phyloP scores from a whole-genome alignment of 352 stramenopile genomes.

The Pythium grandisporangium region DNA sequence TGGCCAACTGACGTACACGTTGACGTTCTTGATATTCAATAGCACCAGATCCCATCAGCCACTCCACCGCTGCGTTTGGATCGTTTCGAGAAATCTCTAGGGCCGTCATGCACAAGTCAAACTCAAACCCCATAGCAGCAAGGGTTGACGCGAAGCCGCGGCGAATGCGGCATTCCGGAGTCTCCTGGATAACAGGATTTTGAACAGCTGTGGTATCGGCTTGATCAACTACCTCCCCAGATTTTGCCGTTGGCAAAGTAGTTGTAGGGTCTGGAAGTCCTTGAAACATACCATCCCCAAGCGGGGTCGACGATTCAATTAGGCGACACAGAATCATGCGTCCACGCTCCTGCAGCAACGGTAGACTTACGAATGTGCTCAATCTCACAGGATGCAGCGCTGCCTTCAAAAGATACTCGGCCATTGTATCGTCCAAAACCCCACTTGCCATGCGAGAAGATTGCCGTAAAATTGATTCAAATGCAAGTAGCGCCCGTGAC shows the following conservation, averaged over 20 bases:
- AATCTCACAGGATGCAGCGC: conserved; percentile 59
- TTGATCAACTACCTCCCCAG: not conserved
- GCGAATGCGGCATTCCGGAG: conserved; percentile 54
- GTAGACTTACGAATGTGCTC: conserved; percentile 63
- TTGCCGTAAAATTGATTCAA: conserved; percentile 69
- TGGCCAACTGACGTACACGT: conserved; percentile 39
- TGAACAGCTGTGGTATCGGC: conserved; percentile 22
- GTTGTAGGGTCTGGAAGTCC: conserved; percentile 53
- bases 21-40: conserved; percentile 66
- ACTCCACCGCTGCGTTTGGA: conserved; percentile 77
- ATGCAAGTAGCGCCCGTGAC: conserved; percentile 67
- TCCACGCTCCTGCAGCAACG: conserved; percentile 69
- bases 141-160: conserved; percentile 74
- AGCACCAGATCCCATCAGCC: conserved; percentile 74
- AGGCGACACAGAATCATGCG: conserved; percentile 79
- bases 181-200: too few species aligned
- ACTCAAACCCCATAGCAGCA: conserved; percentile 83
- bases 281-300: conserved; percentile 72
- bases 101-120: conserved; percentile 80
- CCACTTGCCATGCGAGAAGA: conserved; percentile 27
- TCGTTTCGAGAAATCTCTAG: conserved; percentile 77
- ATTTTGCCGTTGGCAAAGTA: too few species aligned
- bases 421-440: conserved; percentile 27
- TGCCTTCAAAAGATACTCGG: conserved; percentile 39
- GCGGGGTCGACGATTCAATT: conserved; percentile 75